phyloP scores from a whole-genome alignment of 2,329 filamentous ascomycete genomes.

The Penicillium hordei region DNA sequence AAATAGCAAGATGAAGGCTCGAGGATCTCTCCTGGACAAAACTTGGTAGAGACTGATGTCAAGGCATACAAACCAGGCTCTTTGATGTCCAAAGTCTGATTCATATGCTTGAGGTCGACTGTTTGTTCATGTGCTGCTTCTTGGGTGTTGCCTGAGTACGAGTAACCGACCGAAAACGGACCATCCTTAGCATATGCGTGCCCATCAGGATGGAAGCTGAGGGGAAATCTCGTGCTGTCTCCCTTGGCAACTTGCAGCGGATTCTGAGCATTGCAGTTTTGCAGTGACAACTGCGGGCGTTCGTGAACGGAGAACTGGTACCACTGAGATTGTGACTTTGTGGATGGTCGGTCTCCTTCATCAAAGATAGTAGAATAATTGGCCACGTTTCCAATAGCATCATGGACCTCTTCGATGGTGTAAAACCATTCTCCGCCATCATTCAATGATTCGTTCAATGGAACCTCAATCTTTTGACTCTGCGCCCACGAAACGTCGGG shows the following conservation, averaged over 20 bases:
- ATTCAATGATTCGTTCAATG: constrained; percentile 85
- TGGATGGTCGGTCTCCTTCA: constrained; percentile 63
- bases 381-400: constrained; percentile 83
- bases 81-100: constrained; percentile 67
- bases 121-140: constrained; percentile 57
- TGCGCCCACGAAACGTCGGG: constrained; percentile 73
- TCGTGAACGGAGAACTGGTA: constrained; percentile 85
- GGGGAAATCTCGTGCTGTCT: constrained; percentile 64
- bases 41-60: constrained; percentile 73
- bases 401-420: constrained; percentile 84
- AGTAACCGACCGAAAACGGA: constrained; percentile 73
- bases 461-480: constrained; percentile 71
- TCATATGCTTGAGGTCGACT: constrained; percentile 56
- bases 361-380: constrained; percentile 66
- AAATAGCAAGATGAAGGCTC: constrained; percentile 93
- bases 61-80: constrained; percentile 85
- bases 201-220: constrained; percentile 66
- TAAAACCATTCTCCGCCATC: constrained; percentile 82
- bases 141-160: constrained; percentile 75
- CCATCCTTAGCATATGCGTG: constrained; percentile 58
- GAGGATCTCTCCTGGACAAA: constrained; percentile 82
- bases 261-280: constrained; percentile 73
- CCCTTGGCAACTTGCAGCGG: constrained; percentile 83
- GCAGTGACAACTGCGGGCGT: constrained; percentile 70
- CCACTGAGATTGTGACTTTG: constrained; percentile 63